Evolutionary conservation across 2,329 filamentous ascomycete species (phyloP).

Genomic region (Aspergillus vadensis): DNA sequence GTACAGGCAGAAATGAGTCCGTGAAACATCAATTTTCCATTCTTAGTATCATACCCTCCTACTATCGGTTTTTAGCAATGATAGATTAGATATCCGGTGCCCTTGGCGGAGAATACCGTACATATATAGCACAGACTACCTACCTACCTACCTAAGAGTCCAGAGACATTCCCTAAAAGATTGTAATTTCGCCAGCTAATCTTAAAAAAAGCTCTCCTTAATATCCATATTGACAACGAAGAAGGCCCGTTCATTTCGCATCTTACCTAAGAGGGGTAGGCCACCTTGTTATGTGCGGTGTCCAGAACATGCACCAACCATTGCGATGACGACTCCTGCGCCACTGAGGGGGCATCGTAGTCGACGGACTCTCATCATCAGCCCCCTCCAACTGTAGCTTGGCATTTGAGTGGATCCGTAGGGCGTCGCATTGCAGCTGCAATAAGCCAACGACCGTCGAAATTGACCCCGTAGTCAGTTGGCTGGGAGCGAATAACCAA

Average conservation of each 20-base stretch:
- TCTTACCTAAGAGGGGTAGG: not conserved
- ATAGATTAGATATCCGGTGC: not conserved
- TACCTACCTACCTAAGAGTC: not conserved
- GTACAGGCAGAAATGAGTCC: not conserved
- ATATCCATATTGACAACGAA: not conserved
- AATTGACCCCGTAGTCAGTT: not conserved
- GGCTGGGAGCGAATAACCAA: not conserved
- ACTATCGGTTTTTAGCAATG: not conserved
- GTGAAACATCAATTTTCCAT: not conserved
- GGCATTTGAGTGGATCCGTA: not conserved
- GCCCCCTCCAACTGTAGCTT: not conserved
- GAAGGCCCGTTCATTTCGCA: not conserved
- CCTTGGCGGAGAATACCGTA: not conserved
- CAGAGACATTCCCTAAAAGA: not conserved
- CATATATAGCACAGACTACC: not conserved
- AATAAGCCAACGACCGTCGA: not conserved
- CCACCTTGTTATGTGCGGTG: not conserved
- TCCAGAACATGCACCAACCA: not conserved
- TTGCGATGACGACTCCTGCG: not conserved
- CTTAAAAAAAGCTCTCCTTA: not conserved
- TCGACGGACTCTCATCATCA: not conserved
- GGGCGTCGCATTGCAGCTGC: not conserved
- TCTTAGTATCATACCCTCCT: not conserved
- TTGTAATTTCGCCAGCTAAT: not conserved
- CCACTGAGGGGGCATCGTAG: not conserved